Evolutionary conservation across 225 moss, liverwort and hornwort genomes (phyloP), one percentile per base, ranked within the genome.

Genomic region (Thuidium tamariscinum): DNA sequence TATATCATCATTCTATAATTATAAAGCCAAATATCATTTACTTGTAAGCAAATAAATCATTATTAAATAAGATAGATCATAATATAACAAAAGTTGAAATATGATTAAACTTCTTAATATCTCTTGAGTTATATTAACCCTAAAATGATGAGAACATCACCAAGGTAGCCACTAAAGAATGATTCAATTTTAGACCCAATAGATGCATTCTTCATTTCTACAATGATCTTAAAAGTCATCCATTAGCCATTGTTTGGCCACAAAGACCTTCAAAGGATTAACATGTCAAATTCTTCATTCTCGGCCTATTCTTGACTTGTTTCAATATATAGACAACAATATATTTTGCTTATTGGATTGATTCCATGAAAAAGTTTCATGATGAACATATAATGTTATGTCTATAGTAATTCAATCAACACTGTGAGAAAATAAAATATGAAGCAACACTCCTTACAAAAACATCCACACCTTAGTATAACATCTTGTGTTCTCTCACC

Each of bases 211-310:
- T 27, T 70, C 27, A 29, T 6, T 29, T 29, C 17, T 10, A 29
- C 6, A 71, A 0, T 27, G 10, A 44, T 44, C 10, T 44, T 29
- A 5, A 29, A 42, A 70, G 5, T 26, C 26, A 29, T 44, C 2
- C 5, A 16, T 42, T 0, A 5, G 1, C 4, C 2, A 29, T 10
- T 44, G 44, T 10, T 71, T 44, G 16, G 3, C 10, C 6, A 29
- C 29, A 72, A 46, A 2, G 2, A 10, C 16, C 5, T 15, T 26
- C 4, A 51, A 23, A 0, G 2, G 2, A 0, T 41, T 42, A 27
- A 16, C 1, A 2, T 27, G 5, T 16, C 5, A 0, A 0, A 44
- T 44, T 70, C 27, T 27, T 44, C 44, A 71, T 23, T 69, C 3
- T 41, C 8, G 26, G 15, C 14, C 25, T 15, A 39, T 69, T 25